phyloP scores from a whole-genome alignment of 2,329 filamentous ascomycete species.

The Colletotrichum spaethianum region DNA sequence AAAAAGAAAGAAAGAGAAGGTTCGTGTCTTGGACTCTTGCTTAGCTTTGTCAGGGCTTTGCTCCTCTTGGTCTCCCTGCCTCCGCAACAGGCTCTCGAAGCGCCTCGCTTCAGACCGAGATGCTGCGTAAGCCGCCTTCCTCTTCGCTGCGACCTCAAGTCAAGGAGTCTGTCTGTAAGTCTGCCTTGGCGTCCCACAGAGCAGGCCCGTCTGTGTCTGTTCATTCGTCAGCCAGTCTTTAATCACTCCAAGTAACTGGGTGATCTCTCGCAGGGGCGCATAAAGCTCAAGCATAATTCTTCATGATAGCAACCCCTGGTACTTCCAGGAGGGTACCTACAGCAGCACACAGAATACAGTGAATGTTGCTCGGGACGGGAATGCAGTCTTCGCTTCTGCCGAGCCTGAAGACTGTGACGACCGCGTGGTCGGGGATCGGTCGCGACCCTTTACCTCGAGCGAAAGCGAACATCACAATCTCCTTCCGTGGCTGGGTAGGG shows the following conservation, averaged over 20 bases:
- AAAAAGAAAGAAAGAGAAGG: background rate
- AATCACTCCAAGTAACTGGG: background rate
- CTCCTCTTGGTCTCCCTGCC: background rate
- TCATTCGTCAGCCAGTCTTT: background rate
- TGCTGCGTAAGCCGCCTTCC: constrained; percentile 21
- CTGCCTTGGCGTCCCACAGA: constrained; percentile 18
- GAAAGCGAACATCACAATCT: background rate
- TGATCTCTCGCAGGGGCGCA: background rate
- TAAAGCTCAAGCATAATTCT: background rate
- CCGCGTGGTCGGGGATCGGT: background rate
- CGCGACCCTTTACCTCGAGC: too few species aligned
- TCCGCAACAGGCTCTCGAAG: background rate
- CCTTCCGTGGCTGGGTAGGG: background rate
- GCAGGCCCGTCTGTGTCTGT: background rate
- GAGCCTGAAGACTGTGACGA: background rate
- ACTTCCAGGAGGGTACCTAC: background rate
- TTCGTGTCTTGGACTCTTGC: background rate
- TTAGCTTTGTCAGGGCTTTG: background rate
- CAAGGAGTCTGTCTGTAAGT: background rate
- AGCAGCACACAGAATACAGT: background rate
- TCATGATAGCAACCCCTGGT: background rate
- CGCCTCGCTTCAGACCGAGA: background rate
- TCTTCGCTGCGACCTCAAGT: background rate
- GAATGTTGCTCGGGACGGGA: too few species aligned
- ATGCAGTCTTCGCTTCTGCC: too few species aligned